Evolutionary conservation across 805 yeast species (phyloP).

Genomic region (Hanseniaspora hatyaiensis): DNA sequence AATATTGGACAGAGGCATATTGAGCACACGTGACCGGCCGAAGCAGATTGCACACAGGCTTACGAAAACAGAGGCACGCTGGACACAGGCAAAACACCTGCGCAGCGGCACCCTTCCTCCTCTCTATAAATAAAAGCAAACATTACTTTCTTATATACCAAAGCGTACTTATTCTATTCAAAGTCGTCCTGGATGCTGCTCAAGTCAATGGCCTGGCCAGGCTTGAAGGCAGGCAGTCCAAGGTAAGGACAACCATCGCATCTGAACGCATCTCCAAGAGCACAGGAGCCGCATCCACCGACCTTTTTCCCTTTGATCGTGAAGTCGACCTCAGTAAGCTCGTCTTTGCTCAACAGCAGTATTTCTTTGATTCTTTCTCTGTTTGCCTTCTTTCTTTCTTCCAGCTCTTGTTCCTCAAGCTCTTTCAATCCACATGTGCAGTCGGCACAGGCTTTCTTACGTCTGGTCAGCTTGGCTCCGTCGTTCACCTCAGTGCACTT

Average conservation of each 20-base stretch:
- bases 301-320: constrained; percentile 87
- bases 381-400: constrained; percentile 29
- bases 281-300: constrained; percentile 95
- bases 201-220: constrained; percentile 79
- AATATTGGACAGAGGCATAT: too few species aligned
- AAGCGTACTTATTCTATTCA: constrained; percentile 24
- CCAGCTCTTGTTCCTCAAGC: constrained; percentile 54
- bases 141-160: neutral
- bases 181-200: constrained; percentile 69
- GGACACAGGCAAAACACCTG: too few species aligned
- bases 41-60: too few species aligned
- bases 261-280: constrained; percentile 94
- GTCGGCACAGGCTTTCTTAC: constrained; percentile 89
- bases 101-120: too few species aligned
- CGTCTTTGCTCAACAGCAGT: constrained; percentile 50
- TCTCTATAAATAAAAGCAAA: neutral
- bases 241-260: constrained; percentile 97
- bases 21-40: too few species aligned
- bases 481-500: constrained; percentile 25
- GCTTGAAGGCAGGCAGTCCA: constrained; percentile 96
- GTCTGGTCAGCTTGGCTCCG: constrained; percentile 25
- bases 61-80: too few species aligned
- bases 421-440: constrained; percentile 96
- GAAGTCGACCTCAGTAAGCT: constrained; percentile 82
- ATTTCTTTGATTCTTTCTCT: constrained; percentile 32